Conservation (phyloP, 116 monocot genomes). For the Zostera marina region DNA sequence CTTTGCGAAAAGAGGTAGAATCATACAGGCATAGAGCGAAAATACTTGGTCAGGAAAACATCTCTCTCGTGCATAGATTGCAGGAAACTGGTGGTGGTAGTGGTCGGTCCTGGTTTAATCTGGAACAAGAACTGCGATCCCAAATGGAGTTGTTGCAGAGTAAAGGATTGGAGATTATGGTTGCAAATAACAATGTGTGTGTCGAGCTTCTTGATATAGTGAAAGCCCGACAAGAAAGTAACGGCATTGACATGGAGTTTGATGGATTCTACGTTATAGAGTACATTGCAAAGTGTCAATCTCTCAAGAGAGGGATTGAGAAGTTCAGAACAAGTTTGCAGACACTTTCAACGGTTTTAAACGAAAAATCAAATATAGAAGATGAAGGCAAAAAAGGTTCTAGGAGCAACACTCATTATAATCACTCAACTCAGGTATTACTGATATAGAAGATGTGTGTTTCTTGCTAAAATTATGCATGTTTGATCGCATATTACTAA, state of each 20-base stretch:
- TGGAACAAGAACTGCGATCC: conserved; percentile 44
- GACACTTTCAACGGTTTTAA: conserved; percentile 13
- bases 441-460: conserved; percentile 5
- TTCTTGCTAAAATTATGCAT: neutral
- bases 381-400: conserved; percentile 2
- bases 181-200: conserved; percentile 35
- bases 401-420: neutral
- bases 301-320: conserved; percentile 37
- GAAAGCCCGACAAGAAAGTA: conserved; percentile 16
- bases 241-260: conserved; percentile 3
- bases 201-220: conserved; percentile 23
- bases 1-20: conserved; percentile 52
- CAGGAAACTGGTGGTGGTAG: conserved; percentile 17
- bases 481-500: neutral
- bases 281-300: conserved; percentile 36
- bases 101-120: conserved; percentile 14
- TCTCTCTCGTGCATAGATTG: conserved; percentile 28
- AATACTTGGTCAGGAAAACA: conserved; percentile 46
- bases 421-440: conserved; percentile 9
- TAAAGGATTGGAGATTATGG: conserved; percentile 36
- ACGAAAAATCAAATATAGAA: conserved; percentile 30
- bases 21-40: conserved; percentile 43
- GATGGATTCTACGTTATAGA: conserved; percentile 29
- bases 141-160: conserved; percentile 39
- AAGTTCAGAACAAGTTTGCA: conserved; percentile 44